Percentiles rank a stretch among this genome's conserved stretches.
Conservation (phyloP, 306 rosid species). For the Inga laurina region DNA sequence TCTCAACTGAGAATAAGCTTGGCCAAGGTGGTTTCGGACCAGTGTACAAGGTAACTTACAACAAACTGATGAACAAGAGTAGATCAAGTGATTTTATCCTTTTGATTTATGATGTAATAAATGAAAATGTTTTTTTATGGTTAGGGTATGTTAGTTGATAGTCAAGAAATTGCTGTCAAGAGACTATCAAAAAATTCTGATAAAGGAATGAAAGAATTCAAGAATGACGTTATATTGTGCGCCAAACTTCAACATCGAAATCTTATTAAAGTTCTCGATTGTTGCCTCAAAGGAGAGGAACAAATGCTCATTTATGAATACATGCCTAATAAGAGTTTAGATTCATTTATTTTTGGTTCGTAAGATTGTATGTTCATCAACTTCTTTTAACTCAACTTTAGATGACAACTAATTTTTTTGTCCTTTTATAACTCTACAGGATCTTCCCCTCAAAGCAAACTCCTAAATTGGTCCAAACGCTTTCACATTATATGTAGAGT, state of each 20-base stretch:
- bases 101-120: not conserved
- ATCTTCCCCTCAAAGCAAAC: not conserved
- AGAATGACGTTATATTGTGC: constrained; percentile 18
- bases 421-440: not conserved
- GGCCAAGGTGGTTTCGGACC: constrained; percentile 68
- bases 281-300: constrained; percentile 18
- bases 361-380: not conserved
- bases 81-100: not conserved
- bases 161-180: constrained; percentile 27
- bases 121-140: not conserved
- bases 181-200: not conserved
- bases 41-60: constrained; percentile 45
- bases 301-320: not conserved
- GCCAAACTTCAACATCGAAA: constrained; percentile 29
- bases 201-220: constrained; percentile 32
- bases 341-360: not conserved
- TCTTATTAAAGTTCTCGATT: constrained; percentile 30
- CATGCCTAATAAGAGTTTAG: not conserved
- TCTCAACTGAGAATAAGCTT: constrained; percentile 44
- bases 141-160: not conserved
- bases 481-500: not conserved
- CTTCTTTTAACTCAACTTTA: not conserved
- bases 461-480: not conserved
- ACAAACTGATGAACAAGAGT: not conserved
- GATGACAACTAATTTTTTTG: not conserved